Evolutionary conservation across 2,329 filamentous ascomycete species (phyloP), one percentile per base, ranked within the genome.

Genomic region (Chaetomium sp.): DNA sequence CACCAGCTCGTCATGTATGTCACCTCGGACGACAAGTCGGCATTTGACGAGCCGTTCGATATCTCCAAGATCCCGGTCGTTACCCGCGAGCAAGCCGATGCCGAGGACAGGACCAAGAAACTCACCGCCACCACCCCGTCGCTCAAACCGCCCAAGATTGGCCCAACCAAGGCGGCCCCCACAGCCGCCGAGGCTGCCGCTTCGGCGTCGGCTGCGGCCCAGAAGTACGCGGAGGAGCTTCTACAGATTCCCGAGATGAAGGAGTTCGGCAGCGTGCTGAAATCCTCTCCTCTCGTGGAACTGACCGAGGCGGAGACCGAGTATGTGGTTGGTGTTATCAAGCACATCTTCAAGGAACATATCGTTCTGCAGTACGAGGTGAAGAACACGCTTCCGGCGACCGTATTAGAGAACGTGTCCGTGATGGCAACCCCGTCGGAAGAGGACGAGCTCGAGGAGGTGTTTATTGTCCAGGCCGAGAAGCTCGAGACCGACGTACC

Each of bases 1-100:
- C 92, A 97, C 70, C 91, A 97, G 70, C 85, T 99, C 50, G 91
- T 96, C 64, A 88, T 95, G 84, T 99, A 99, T 67, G 92, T 99
- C 65, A 96, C 91, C 14, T 91, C 91, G 10, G 89, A 91, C 53
- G 89, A 94, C 67, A 91, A 91, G 71, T 83, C 87, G 43, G 89
- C 87, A 0, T 99, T 97, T 66, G 82, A 86, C 42, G 77, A 78
- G 37, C 86, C 94, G 6, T 99, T 99, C 77, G 92, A 97, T 69
- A 86, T 99, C 66, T 84, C 87, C 65, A 86, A 87, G 67, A 88
- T 99, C 46, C 94, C 94, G 4, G 85, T 96, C 48, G 94, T 99
- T 63, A 96, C 91, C 19, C 86, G 94, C 57, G 94, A 97, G 72
- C 91, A 99, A 76, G 92, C 92, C 59, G 87, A 96, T 66, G 94